phyloP scores from a whole-genome alignment of 306 rosid species.

The Clitoria ternatea region DNA sequence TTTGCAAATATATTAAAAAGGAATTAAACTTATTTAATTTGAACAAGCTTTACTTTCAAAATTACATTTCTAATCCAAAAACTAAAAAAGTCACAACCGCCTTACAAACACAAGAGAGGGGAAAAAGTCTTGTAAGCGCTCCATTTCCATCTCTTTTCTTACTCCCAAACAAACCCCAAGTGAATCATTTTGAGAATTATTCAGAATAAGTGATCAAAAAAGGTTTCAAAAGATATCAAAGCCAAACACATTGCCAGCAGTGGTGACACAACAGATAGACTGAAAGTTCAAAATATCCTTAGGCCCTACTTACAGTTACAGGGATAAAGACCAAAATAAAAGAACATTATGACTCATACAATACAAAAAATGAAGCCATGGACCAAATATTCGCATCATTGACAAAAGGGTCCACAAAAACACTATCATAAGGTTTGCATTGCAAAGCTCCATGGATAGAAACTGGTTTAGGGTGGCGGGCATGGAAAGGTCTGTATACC shows the following conservation, averaged over 20 bases:
- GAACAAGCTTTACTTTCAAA: no score
- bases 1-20: no score
- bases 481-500: conserved; percentile 30
- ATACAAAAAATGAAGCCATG: neutral
- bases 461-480: no score
- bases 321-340: neutral
- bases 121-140: no score
- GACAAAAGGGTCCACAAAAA: conserved; percentile 19
- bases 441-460: no score
- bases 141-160: no score
- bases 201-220: neutral
- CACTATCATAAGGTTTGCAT: conserved; percentile 15
- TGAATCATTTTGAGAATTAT: neutral
- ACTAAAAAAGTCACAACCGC: no score
- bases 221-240: neutral
- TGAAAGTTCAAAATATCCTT: neutral
- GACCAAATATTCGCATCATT: conserved; percentile 22
- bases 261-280: conserved; percentile 1
- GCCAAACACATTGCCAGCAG: neutral
- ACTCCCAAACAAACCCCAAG: no score
- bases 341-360: neutral
- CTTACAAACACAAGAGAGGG: no score
- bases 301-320: neutral
- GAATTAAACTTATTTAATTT: no score
- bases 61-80: no score